Percentiles rank a stretch among this genome's conserved stretches.
These are phyloP conservation scores for Sugiyamaella xylanicola DNA, from an alignment of 1,139 yeast species.

Conservation along the genomic window DNA sequence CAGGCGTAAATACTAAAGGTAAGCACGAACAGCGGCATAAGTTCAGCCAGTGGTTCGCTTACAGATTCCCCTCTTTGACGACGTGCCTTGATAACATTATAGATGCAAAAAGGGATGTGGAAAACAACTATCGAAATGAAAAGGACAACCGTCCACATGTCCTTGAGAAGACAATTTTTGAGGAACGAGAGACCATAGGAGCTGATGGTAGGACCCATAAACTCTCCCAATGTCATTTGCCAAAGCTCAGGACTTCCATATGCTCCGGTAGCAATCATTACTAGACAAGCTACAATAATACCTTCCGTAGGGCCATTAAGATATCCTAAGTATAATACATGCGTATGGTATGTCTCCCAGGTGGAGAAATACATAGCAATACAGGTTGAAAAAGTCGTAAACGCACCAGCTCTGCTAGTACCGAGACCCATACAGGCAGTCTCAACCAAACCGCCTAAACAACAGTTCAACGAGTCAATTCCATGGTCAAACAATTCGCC, in stretches of 20 bases:
- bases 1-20: constrained; percentile 40
- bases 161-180: constrained; percentile 42
- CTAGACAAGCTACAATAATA: constrained; percentile 56
- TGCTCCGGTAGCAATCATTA: constrained; percentile 60
- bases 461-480: constrained; percentile 71
- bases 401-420: constrained; percentile 43
- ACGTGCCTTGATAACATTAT: constrained; percentile 62
- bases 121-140: constrained; percentile 55
- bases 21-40: constrained; percentile 41
- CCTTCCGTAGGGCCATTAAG: constrained; percentile 86
- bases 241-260: constrained; percentile 61
- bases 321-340: constrained; percentile 64
- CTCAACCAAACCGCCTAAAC: constrained; percentile 46
- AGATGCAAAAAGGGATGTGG: constrained; percentile 50
- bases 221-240: constrained; percentile 42
- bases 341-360: constrained; percentile 82
- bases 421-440: constrained; percentile 48
- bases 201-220: constrained; percentile 23
- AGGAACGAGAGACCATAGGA: constrained; percentile 10
- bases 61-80: constrained; percentile 52
- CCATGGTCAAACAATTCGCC: constrained; percentile 85
- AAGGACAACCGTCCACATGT: constrained; percentile 44
- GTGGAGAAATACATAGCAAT: constrained; percentile 73
- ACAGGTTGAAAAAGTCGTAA: constrained; percentile 64
- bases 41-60: constrained; percentile 44